Conservation (phyloP, 352 stramenopile species). For the Blastocystis sp. region DNA sequence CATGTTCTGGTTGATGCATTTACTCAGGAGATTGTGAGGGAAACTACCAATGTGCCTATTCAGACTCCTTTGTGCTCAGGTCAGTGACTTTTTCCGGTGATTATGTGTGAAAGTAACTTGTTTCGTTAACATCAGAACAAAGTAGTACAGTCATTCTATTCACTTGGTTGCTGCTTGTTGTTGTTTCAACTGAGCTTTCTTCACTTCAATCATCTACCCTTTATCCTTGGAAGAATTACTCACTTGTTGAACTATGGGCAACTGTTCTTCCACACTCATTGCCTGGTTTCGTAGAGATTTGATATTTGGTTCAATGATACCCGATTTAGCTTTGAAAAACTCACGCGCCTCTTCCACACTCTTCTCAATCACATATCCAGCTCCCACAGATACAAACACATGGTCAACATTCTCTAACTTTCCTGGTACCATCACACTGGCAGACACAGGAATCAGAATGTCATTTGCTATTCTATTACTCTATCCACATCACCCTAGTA, state of each 20-base stretch:
- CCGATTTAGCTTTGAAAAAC: conserved; percentile 23
- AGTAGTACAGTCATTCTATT: neutral
- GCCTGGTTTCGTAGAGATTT: conserved; percentile 25
- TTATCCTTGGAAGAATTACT: neutral
- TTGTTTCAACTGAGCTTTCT: neutral
- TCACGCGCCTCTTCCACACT: conserved; percentile 1
- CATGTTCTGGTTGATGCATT: conserved; percentile 14
- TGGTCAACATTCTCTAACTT: conserved; percentile 45
- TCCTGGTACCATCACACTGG: conserved; percentile 31
- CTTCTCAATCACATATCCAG: conserved; percentile 43
- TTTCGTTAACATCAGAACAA: too few species aligned
- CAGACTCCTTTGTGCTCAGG: conserved; percentile 24
- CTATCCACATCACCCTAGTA: neutral
- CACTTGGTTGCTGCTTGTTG: conserved; percentile 2
- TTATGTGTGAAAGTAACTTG: neutral
- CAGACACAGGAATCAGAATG: conserved; percentile 38
- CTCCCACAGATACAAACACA: conserved; percentile 32
- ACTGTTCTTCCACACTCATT: conserved; percentile 39
- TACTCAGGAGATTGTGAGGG: neutral
- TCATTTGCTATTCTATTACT: conserved; percentile 2
- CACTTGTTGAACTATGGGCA: neutral
- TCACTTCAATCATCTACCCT: conserved; percentile 36
- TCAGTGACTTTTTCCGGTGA: neutral
- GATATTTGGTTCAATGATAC: neutral
- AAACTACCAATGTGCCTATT: neutral